Evolutionary conservation across 2,329 filamentous ascomycete species (phyloP), one percentile per base, ranked within the genome.

Genomic region (Arthrobotrys conoides): DNA sequence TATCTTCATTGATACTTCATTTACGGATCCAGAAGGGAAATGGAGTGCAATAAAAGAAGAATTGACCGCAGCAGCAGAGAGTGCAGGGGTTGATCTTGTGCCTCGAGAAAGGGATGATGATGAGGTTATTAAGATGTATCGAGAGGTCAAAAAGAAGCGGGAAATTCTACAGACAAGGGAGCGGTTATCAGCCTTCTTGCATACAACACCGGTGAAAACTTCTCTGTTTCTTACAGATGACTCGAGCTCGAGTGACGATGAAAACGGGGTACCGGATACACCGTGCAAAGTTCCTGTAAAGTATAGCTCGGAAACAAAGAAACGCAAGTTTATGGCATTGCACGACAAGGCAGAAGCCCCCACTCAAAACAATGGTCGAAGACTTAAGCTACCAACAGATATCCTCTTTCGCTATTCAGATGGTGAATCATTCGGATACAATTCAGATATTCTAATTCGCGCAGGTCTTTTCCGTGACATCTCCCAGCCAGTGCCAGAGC

Each of bases 351-450:
- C 38, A 14, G 18, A 64, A 22, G 36, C 8, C 0, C 66, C 72
- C 14, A 8, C 46, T 27, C 36, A 18, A 30, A 59, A 67, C 12
- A 27, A 24, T 10, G 24, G 24, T 8, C 30, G 33, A 16, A n/a
- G 12, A n/a, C 22, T 9, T 18, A 24, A 14, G 0, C 33, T 78
- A 10, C 36, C 75, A 41, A 64, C 51, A 27, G 27, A 78, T 38
- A 71, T 78, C 30, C n/a, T 78, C 6, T 78, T 78, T 46, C 68
- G 75, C 6, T 78, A 78, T 22, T 68, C 53, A 49, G 75, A 78
- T 16, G 68, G 71, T 20, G 63, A 51, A 41, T 78, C 75, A 5
- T 78, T 69, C 18, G 75, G 75, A 20, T 72, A 78, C 53, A 78
- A 78, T 24, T 78, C 75, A n/a, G 18, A 48, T 10, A 30, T 20